phyloP scores from a whole-genome alignment of 164 flowering plant species.

The Macadamia integrifolia region DNA sequence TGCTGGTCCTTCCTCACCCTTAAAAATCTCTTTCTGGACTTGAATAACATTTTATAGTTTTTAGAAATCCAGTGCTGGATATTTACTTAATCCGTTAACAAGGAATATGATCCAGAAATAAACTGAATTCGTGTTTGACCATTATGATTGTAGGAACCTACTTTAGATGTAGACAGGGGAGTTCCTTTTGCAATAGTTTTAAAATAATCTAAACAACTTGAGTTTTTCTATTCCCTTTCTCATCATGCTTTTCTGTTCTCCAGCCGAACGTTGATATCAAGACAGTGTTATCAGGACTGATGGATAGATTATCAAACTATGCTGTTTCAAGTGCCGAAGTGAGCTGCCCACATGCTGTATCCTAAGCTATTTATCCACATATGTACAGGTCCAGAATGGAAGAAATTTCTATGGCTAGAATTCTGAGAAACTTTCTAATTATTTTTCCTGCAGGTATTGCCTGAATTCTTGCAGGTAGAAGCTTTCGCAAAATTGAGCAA shows the following conservation, averaged over 20 bases:
- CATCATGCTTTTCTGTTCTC: conserved; percentile 9
- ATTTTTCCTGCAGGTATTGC: conserved; percentile 52
- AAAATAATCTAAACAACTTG: not conserved
- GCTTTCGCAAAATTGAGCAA: conserved; percentile 87
- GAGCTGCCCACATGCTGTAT: conserved; percentile 20
- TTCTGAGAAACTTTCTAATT: conserved; percentile 8
- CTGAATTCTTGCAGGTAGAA: conserved; percentile 95
- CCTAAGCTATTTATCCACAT: too few relatives aligned
- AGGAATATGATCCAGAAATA: too few relatives aligned
- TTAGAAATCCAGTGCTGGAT: too few relatives aligned
- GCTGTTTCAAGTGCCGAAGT: conserved; percentile 81
- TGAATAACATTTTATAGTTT: too few relatives aligned
- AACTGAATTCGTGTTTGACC: not conserved
- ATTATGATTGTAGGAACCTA: not conserved
- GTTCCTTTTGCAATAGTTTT: not conserved
- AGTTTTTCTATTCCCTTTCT: not conserved
- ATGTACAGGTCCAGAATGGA: too few relatives aligned
- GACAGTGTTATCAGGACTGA: conserved; percentile 81
- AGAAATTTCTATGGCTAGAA: not conserved
- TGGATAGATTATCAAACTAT: conserved; percentile 95
- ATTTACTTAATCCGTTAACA: not conserved
- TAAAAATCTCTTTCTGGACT: too few relatives aligned
- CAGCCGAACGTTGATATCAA: conserved; percentile 95
- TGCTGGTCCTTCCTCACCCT: too few relatives aligned
- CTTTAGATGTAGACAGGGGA: not conserved